Percentiles rank a stretch among this genome's conserved stretches.
Evolutionary conservation across 108 stramenopile genomes (phyloP).

Genomic region (Stephanodiscus triporus): DNA sequence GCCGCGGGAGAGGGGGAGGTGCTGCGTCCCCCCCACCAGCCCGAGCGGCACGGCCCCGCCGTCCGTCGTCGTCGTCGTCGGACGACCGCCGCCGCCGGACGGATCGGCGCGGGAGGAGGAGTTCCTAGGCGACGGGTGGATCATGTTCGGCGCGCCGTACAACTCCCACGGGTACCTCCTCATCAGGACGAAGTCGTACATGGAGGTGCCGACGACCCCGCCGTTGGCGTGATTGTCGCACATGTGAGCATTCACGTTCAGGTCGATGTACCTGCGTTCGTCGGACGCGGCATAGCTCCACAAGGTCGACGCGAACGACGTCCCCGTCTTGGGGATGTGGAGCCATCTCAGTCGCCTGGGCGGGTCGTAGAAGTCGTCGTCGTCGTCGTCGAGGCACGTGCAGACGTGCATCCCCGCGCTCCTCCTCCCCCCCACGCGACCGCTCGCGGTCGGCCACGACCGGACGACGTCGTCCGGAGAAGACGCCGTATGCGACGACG

Average conservation of each 20-base stretch:
- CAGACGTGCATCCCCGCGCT: conserved; percentile 30
- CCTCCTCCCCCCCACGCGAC: too few relatives aligned
- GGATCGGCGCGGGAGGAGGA: conserved; percentile 3
- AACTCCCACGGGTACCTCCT: conserved; percentile 55
- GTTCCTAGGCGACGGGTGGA: neutral
- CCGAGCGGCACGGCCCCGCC: conserved; percentile 33
- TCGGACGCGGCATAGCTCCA: conserved; percentile 42
- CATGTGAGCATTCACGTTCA: conserved; percentile 30
- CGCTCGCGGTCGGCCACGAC: too few relatives aligned
- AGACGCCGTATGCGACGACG: too few relatives aligned
- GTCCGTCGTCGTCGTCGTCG: neutral
- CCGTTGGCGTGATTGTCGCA: conserved; percentile 18
- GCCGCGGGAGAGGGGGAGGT: conserved; percentile 28
- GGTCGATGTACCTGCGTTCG: conserved; percentile 41
- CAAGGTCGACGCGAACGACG: conserved; percentile 48
- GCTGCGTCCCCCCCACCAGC: conserved; percentile 51
- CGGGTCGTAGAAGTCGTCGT: neutral
- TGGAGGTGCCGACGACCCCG: too few relatives aligned
- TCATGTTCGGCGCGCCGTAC: conserved; percentile 47
- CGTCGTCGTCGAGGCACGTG: conserved; percentile 29
- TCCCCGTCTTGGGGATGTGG: conserved; percentile 54
- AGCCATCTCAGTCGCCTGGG: conserved; percentile 51
- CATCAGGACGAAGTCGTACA: conserved; percentile 57
- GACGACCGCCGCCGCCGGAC: too few relatives aligned
- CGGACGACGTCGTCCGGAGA: too few relatives aligned